Conservation (phyloP, 192 early-diverging fungal species). For the Rhizophagus clarus region DNA sequence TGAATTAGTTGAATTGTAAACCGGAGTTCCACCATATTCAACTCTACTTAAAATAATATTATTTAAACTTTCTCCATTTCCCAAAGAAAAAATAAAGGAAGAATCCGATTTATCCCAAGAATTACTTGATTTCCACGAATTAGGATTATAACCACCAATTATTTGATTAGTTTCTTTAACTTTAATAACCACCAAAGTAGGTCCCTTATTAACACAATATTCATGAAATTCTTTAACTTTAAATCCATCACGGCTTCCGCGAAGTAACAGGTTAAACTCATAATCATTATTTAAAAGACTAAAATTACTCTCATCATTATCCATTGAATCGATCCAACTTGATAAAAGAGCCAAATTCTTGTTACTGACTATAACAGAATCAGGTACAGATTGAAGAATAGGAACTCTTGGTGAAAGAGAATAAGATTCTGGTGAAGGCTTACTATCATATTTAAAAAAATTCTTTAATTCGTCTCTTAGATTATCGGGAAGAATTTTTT, state of each 20-base stretch:
- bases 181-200: not conserved
- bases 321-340: conserved; percentile 11
- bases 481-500: not conserved
- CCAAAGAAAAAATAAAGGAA: conserved; percentile 1
- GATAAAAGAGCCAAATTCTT: not conserved
- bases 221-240: not conserved
- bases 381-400: not conserved
- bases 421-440: not conserved
- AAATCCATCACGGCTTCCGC: not conserved
- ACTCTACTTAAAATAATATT: conserved; percentile 34
- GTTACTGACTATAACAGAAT: not conserved
- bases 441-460: not conserved
- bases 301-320: not conserved
- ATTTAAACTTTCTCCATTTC: conserved; percentile 3
- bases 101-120: not conserved
- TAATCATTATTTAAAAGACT: not conserved
- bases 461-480: not conserved
- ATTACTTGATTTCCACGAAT: not conserved
- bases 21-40: conserved; percentile 34
- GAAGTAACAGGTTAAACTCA: not conserved
- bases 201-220: not conserved
- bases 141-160: conserved; percentile 10
- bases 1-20: too few relatives aligned
- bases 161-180: not conserved
- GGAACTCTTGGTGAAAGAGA: not conserved